Conservation (phyloP, 2,329 filamentous ascomycete species). For the Colletotrichum graminicola region DNA sequence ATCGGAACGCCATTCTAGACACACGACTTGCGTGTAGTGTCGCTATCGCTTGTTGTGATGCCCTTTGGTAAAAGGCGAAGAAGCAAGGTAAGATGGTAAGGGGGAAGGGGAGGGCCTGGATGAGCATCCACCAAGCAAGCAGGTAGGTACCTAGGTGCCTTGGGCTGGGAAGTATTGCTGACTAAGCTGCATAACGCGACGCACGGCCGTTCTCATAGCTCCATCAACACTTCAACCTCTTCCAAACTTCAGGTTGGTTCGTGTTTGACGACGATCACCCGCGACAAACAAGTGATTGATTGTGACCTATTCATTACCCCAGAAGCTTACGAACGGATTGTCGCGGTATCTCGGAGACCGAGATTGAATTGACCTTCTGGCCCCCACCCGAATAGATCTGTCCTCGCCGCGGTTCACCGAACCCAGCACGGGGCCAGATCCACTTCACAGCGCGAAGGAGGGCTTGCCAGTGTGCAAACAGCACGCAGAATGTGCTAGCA, state of each 20-base stretch:
- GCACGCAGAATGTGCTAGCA: conserved; percentile 31
- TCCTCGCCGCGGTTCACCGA: conserved; percentile 6
- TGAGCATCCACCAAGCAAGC: not conserved
- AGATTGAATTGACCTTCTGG: not conserved
- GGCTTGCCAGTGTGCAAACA: conserved; percentile 10
- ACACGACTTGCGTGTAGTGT: not conserved
- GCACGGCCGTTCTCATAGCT: conserved; percentile 31
- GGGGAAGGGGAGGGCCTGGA: not conserved
- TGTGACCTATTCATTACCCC: not conserved
- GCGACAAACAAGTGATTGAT: conserved; percentile 15
- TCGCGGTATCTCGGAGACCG: not conserved
- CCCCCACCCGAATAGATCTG: not conserved
- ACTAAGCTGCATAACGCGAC: conserved; percentile 27
- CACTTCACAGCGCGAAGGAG: conserved; percentile 28
- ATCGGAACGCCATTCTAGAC: not conserved
- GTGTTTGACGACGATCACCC: conserved; percentile 28
- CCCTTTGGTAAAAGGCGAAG: not conserved
- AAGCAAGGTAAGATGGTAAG: not conserved
- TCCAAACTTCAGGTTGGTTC: conserved; percentile 17
- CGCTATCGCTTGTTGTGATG: not conserved
- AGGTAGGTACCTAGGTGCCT: not conserved
- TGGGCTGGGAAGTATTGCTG: not conserved
- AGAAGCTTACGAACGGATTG: not conserved
- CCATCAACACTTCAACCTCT: conserved; percentile 38
- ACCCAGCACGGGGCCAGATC: conserved; percentile 31